Base-by-base conservation (phyloP, 129 eudicot species). In the Pseudognaphalium luteoalbum region DNA sequence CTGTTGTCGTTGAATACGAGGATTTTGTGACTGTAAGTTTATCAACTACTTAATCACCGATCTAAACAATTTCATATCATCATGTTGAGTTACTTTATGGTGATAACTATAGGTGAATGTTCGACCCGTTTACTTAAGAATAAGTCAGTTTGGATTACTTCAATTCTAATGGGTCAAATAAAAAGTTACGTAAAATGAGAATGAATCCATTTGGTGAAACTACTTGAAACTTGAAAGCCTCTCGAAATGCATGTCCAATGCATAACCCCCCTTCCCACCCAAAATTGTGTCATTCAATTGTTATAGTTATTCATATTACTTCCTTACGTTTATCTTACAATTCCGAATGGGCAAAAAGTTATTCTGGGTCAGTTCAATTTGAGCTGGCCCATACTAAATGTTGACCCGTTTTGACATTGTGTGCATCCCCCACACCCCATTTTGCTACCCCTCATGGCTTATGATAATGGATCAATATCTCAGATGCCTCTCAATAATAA, bases 1-100 rank as follows among this genome's bases (percentile, higher is more conserved):
- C 96, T 54, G 77, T 93, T 72, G 85, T 88, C 9, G 97, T 93
- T 67, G 96, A 88, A 77, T 91, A 90, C 58, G 89, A 87, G 65
- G 98, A 93, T 86, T 90, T 93, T 82, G 42, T 90, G 72, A 89
- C 71, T 83, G 98, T 93, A 85, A 54, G 87, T 30, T 21, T 4
- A 72, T 42, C 3, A 19, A 51, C 47, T 28, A 51, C 56, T 35
- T 47, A 10, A 58, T 39, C 54, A 44, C n/a, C 20, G 33, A 22
- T 56, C 51, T 47, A 9, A 22, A n/a, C 42, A 16, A 20, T 30
- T 72, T 9, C 20, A 28, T 19, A 74, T 61, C 35, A 17, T 30
- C 56, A 9, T 70, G 72, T 16, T 73, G 75, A 64, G 59, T 42
- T 52, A 56, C 33, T 22, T 33, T 17, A 20, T 70, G 61, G 76